Conservation (phyloP, 129 eudicot genomes). For the Solidago caesia region DNA sequence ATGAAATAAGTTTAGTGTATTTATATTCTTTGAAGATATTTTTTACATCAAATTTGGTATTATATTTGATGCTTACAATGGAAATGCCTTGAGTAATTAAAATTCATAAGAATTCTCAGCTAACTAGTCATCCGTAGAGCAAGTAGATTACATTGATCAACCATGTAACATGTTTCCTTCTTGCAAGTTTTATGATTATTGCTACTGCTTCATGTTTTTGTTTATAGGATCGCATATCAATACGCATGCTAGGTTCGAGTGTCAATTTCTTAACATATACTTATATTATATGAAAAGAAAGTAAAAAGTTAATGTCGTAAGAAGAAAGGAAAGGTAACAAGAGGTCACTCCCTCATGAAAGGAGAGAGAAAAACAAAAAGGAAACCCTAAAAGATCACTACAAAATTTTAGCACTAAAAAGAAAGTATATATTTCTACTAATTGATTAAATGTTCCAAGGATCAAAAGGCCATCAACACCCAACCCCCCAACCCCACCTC, state of each 20-base stretch:
- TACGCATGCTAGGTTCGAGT: not conserved
- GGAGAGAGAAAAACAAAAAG: conserved; percentile 38
- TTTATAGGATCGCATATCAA: not conserved
- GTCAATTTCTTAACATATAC: not conserved
- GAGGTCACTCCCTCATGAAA: conserved; percentile 33
- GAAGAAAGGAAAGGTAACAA: conserved; percentile 35
- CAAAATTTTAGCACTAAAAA: conserved; percentile 25
- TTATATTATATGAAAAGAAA: not conserved
- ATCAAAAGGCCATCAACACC: conserved; percentile 22
- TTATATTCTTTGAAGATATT: too few species aligned
- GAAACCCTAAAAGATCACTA: conserved; percentile 33
- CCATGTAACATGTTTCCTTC: too few species aligned
- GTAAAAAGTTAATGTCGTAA: conserved; percentile 33
- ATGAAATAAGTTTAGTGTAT: too few species aligned
- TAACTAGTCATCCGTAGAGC: too few species aligned
- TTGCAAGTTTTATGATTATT: too few species aligned
- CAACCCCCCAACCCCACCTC: not conserved
- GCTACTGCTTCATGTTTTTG: not conserved
- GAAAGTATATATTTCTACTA: conserved; percentile 6
- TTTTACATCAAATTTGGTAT: not conserved
- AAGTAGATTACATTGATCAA: too few species aligned
- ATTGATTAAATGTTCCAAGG: conserved; percentile 31
- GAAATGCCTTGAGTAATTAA: too few species aligned
- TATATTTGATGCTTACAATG: too few species aligned
- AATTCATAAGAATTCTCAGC: too few species aligned